Conservation (phyloP, 345 rosid genomes). For the Turritis glabra region DNA sequence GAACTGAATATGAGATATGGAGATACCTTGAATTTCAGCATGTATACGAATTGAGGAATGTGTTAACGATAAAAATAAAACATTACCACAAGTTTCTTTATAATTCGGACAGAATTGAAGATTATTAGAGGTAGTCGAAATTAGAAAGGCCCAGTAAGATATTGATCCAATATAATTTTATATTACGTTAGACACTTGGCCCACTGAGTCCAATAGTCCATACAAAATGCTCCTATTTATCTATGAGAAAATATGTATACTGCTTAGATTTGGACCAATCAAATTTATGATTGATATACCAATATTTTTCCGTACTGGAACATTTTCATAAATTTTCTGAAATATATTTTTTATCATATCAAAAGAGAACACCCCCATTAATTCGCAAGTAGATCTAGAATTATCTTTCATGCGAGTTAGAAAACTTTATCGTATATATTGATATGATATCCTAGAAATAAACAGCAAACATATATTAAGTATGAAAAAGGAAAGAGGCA, state of each 20-base stretch:
- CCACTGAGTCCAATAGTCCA: constrained; percentile 5
- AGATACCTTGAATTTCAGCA: too few relatives aligned
- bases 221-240: not conserved
- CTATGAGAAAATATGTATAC: not conserved
- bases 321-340: not conserved
- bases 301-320: not conserved
- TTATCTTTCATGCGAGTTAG: too few relatives aligned
- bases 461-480: not conserved
- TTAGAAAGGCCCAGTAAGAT: not conserved
- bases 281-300: not conserved
- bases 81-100: too few relatives aligned
- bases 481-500: not conserved
- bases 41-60: too few relatives aligned
- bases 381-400: not conserved
- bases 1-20: too few relatives aligned
- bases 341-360: not conserved
- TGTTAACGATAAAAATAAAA: too few relatives aligned
- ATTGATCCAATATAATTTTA: not conserved
- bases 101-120: not conserved
- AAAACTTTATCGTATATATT: too few relatives aligned
- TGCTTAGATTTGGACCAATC: too few relatives aligned
- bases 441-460: not conserved
- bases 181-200: too few relatives aligned
- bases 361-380: not conserved
- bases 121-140: not conserved